Evolutionary conservation across 1,284 basidiomycete genomes (phyloP).

Genomic region (Amylostereum chailletii): DNA sequence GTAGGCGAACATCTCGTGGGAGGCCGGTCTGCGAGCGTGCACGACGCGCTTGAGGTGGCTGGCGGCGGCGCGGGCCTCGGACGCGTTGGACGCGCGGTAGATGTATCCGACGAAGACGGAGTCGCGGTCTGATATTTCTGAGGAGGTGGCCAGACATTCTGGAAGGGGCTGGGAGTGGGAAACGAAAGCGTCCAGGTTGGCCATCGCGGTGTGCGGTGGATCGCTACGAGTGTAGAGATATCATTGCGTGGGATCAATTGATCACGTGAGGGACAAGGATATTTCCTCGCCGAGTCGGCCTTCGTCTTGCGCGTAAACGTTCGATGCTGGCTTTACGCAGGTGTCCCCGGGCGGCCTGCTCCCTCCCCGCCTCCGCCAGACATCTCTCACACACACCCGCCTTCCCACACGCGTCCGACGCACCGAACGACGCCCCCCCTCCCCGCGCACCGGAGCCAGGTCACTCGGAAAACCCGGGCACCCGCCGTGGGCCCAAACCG

Average conservation of each 20-base stretch:
- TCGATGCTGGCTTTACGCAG: neutral
- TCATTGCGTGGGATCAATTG: neutral
- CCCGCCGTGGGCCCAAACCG: neutral
- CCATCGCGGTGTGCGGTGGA: constrained; percentile 10
- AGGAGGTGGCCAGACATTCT: constrained; percentile 48
- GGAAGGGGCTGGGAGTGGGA: constrained; percentile 36
- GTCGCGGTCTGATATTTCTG: constrained; percentile 62
- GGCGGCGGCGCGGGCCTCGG: constrained; percentile 37
- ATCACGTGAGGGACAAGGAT: neutral
- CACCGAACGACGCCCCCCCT: neutral
- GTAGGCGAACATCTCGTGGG: constrained; percentile 68
- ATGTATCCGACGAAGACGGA: constrained; percentile 60
- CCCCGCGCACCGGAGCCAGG: neutral
- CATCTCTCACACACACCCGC: too few relatives aligned
- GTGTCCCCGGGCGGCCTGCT: neutral
- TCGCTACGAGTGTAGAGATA: too few relatives aligned
- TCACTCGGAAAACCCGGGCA: neutral
- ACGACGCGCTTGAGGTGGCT: constrained; percentile 43
- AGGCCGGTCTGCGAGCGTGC: constrained; percentile 46
- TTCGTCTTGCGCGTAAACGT: neutral
- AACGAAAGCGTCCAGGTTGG: constrained; percentile 47
- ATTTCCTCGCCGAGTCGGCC: neutral
- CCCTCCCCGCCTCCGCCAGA: neutral
- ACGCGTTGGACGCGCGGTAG: constrained; percentile 40
- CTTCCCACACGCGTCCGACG: too few relatives aligned